phyloP scores from a whole-genome alignment of 352 stramenopile species.

The Phytopythium cucurbitacearum region DNA sequence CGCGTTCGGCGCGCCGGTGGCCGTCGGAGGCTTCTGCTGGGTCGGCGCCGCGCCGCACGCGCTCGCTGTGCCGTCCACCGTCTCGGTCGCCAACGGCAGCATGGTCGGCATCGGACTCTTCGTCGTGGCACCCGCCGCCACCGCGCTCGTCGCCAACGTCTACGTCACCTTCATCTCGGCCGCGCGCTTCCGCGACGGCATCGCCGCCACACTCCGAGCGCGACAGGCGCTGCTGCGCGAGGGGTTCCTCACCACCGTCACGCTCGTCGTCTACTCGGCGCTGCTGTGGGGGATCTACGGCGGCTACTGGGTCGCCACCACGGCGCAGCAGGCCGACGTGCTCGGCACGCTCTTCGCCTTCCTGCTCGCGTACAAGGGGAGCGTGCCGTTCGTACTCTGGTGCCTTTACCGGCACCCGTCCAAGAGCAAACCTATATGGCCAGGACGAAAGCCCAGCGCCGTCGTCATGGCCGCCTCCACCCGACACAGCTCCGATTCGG shows the following conservation, averaged over 20 bases:
- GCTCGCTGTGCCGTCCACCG: constrained; percentile 24
- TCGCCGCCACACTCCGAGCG: constrained; percentile 53
- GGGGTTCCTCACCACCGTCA: constrained; percentile 68
- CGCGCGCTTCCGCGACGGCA: constrained; percentile 51
- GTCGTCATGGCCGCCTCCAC: constrained; percentile 13
- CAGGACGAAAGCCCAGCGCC: constrained; percentile 2
- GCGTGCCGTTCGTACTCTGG: constrained; percentile 67
- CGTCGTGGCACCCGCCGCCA: constrained; percentile 44
- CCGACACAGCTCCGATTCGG: constrained; percentile 5
- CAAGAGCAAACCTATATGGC: constrained; percentile 10
- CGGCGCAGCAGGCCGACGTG: constrained; percentile 16
- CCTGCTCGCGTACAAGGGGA: constrained; percentile 66
- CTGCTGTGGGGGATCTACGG: constrained; percentile 68
- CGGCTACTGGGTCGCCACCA: constrained; percentile 49
- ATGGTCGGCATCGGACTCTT: constrained; percentile 62
- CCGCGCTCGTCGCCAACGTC: constrained; percentile 54
- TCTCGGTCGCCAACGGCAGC: constrained; percentile 13
- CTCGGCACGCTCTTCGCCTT: constrained; percentile 61
- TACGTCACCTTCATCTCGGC: constrained; percentile 68
- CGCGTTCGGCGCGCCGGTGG: constrained; percentile 49
- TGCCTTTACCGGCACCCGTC: constrained; percentile 54
- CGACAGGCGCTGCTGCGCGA: constrained; percentile 55
- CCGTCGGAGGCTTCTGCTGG: constrained; percentile 72
- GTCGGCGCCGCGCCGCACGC: constrained; percentile 35
- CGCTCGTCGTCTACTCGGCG: constrained; percentile 57